Evolutionary conservation across 1,139 yeast species (phyloP).

Genomic region (Candida labiduridarum): DNA sequence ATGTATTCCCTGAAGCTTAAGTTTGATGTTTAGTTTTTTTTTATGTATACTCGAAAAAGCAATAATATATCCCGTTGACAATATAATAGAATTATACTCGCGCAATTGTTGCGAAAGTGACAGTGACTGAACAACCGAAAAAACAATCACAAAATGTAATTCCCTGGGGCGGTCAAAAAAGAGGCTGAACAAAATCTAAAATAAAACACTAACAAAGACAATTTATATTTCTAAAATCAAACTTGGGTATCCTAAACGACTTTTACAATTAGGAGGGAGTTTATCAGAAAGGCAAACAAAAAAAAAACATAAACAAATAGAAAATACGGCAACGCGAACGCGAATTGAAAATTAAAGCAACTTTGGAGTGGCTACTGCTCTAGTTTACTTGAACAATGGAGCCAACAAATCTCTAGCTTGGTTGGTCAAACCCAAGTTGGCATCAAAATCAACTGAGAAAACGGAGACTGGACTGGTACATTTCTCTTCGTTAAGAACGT

Average conservation of each 20-base stretch:
- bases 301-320: not conserved
- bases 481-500: conserved; percentile 21
- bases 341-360: not conserved
- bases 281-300: too few relatives aligned
- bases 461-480: conserved; percentile 42
- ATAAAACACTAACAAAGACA: too few relatives aligned
- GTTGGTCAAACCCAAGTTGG: conserved; percentile 29
- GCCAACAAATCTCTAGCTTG: conserved; percentile 10
- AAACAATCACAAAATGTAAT: too few relatives aligned
- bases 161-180: too few relatives aligned
- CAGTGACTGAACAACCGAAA: too few relatives aligned
- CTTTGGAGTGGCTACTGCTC: not conserved
- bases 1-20: conserved; percentile 44
- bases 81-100: too few relatives aligned
- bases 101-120: too few relatives aligned
- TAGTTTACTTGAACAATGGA: not conserved
- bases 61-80: too few relatives aligned
- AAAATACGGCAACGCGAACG: not conserved
- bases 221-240: too few relatives aligned
- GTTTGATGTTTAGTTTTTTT: not conserved
- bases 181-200: too few relatives aligned
- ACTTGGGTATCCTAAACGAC: too few relatives aligned
- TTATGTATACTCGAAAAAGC: not conserved
- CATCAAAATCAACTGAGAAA: conserved; percentile 47
- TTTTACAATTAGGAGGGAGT: too few relatives aligned